Evolutionary conservation across 176 grass and related monocot species (phyloP).

Genomic region (Elymus sibiricus): DNA sequence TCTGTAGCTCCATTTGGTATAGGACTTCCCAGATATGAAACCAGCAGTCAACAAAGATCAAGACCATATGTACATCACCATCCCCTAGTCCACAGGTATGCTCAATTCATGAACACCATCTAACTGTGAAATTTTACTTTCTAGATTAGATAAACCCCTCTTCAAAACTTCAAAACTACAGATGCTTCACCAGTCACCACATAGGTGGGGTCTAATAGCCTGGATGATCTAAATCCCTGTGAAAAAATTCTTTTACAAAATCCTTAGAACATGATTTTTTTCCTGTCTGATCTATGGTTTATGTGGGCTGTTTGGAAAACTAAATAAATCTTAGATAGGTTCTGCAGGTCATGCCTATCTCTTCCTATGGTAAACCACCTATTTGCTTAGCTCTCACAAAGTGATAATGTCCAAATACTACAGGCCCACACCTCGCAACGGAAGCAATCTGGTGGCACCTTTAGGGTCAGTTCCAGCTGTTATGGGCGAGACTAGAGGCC

Average conservation of each 20-base stretch:
- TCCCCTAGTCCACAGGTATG: conserved; percentile 64
- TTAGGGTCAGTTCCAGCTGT: conserved; percentile 53
- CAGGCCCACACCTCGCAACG: conserved; percentile 61
- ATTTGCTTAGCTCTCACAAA: not conserved
- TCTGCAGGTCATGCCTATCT: not conserved
- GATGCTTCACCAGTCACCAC: not conserved
- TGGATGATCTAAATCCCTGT: conserved; percentile 18
- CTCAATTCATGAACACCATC: conserved; percentile 6
- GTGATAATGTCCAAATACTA: conserved; percentile 15
- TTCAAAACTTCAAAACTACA: conserved; percentile 1
- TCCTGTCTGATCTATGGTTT: conserved; percentile 20
- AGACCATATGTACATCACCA: conserved; percentile 72
- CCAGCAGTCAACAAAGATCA: conserved; percentile 54
- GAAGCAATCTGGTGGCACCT: conserved; percentile 55
- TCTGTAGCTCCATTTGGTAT: conserved; percentile 54
- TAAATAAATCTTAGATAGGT: not conserved
- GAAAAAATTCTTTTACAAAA: not conserved
- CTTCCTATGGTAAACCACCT: not conserved
- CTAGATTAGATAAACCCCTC: not conserved
- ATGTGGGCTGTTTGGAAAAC: not conserved
- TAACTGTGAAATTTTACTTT: conserved; percentile 1
- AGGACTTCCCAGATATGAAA: conserved; percentile 63
- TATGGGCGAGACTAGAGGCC: conserved; percentile 57
- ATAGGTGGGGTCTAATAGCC: not conserved
- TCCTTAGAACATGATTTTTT: not conserved